Conservation (phyloP, 1,284 basidiomycete species). For the Binderoboletus segoi region DNA sequence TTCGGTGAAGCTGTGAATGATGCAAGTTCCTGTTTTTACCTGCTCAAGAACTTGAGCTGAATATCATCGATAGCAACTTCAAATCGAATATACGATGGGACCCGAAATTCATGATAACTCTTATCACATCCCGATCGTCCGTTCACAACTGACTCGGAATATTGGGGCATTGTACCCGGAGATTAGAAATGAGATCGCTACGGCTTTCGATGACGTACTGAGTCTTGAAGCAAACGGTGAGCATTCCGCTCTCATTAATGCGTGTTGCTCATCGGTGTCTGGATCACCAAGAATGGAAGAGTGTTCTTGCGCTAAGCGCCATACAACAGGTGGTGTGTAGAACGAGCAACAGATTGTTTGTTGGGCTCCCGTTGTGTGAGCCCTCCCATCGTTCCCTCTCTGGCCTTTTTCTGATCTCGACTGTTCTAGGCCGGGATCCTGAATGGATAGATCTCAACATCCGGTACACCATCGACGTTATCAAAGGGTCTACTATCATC, state of each 20-base stretch:
- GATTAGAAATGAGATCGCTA: conserved; percentile 29
- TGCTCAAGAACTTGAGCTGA: background rate
- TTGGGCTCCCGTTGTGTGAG: conserved; percentile 4
- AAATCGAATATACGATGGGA: background rate
- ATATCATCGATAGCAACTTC: too few relatives aligned
- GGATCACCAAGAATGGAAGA: conserved; percentile 35
- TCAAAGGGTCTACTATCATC: conserved; percentile 31
- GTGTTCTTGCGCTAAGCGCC: conserved; percentile 15
- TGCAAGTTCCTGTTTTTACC: background rate
- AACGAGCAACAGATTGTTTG: background rate
- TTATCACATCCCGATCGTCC: background rate
- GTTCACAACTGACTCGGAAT: background rate
- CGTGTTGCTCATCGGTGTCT: background rate
- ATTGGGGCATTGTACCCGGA: background rate
- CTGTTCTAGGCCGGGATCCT: conserved; percentile 12
- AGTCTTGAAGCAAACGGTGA: background rate
- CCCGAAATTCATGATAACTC: background rate
- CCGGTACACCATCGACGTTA: conserved; percentile 36
- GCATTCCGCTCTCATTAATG: background rate
- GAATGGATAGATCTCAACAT: conserved; percentile 42
- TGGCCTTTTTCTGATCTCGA: background rate
- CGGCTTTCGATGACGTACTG: conserved; percentile 29
- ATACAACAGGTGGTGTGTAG: conserved; percentile 27
- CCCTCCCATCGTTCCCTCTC: background rate
- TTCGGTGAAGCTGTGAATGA: background rate